Base-by-base conservation (phyloP, 352 stramenopile species). In the Chrysophaeum taylorii region DNA sequence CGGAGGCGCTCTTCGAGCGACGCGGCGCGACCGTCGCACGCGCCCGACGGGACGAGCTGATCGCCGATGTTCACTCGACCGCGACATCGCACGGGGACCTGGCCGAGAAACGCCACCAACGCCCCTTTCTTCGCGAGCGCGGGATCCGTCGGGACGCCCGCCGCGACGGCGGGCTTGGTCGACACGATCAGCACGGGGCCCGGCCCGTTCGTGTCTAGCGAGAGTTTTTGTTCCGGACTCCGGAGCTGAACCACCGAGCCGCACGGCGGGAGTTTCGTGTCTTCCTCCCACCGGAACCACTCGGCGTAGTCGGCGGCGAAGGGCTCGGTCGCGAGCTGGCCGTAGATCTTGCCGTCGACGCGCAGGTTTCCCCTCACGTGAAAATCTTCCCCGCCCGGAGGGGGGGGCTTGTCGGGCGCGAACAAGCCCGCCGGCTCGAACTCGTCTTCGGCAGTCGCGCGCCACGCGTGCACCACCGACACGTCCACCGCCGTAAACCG, bases 241-340 rank as follows among this genome's bases (percentile, higher is more conserved):
- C 68, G 66, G 27, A 75, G 70, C 42, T 75, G 70, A 15, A 75
- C 64, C 27, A 75, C 70, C 21, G 43, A 38, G 23, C 70, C 70
- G 21, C 36, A 29, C 25, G 62, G 35, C 36, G 71, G 72, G 9
- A 29, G 16, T 31, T 35, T 29, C n/a, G 41, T 42, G 25, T 62
- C 41, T 7, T 53, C 21, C 25, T 18, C 36, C 61, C 21, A 75
- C 61, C 66, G 37, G 39, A 75, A 75, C 70, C 68, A 72, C 33
- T 75, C 70, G 9, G 70, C 70, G 61, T 75, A 75, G 66, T 75
- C 70, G 2, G 70, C 70, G 33, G 70, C 64, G n/a, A 57, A 31
- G 12, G 70, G 70, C 25, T 63, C 45, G 15, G 70, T 75, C 45
- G 50, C 45, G 39, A 75, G 64, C 64, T 50, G 27, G 5, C 70